A percentile compares a stretch with the other conserved stretches of the same genome.
These are phyloP conservation scores for Candida khao-thaluensis DNA, from an alignment of 805 yeast genomes.

Conservation along the genomic window DNA sequence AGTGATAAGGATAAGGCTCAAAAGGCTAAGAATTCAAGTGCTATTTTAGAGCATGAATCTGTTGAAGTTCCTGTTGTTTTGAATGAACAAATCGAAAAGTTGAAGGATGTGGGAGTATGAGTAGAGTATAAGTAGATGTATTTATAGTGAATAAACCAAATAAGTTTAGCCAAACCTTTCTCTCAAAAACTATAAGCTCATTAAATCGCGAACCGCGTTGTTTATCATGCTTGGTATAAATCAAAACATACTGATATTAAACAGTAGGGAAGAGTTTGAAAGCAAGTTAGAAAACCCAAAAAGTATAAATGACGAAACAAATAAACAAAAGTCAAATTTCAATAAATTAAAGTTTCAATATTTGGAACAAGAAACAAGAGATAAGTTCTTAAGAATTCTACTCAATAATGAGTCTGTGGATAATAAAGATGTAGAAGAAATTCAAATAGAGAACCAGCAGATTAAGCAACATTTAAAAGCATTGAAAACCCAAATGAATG, in stretches of 20 bases:
- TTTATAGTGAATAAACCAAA: constrained; percentile 1
- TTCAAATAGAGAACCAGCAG: constrained; percentile 22
- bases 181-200: too few species aligned
- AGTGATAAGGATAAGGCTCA: constrained; percentile 21
- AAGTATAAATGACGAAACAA: constrained; percentile 33
- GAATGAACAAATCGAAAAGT: constrained; percentile 41
- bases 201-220: constrained; percentile 7
- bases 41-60: constrained; percentile 39
- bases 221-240: constrained; percentile 7
- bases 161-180: too few species aligned
- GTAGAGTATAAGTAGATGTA: constrained; percentile 1
- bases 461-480: constrained; percentile 24
- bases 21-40: constrained; percentile 4
- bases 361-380: constrained; percentile 70
- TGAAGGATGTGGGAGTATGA: constrained; percentile 32
- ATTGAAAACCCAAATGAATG: constrained; percentile 25
- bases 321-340: constrained; percentile 41
- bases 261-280: constrained; percentile 18
- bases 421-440: constrained; percentile 20
- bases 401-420: constrained; percentile 17
- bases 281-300: constrained; percentile 27
- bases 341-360: constrained; percentile 62
- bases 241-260: constrained; percentile 10
- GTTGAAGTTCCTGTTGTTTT: constrained; percentile 51
- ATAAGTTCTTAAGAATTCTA: constrained; percentile 57